A percentile compares a stretch with the other conserved stretches of the same genome.
Conservation (phyloP, 78 protist genomes). For the Reticulomyxa filosa region DNA sequence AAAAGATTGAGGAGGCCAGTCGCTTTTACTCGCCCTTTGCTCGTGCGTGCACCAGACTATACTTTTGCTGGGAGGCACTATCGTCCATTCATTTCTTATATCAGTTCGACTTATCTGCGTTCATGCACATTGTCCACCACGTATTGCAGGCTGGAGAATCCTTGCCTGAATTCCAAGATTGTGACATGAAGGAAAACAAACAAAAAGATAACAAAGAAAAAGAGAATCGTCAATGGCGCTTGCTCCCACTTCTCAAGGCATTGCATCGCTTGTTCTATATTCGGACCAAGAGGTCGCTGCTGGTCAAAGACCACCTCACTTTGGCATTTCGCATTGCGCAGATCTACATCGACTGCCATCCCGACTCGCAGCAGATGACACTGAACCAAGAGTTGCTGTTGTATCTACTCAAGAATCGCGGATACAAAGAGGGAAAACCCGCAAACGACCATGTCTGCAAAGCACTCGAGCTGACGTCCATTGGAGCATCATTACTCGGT, state of each 20-base stretch:
- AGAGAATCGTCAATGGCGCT: conserved; percentile 30
- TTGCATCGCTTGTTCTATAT: not conserved
- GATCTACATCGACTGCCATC: conserved; percentile 11
- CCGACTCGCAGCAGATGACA: not conserved
- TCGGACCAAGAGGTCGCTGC: not conserved
- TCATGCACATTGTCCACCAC: conserved; percentile 46
- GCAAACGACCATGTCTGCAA: no score
- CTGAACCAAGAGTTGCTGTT: conserved; percentile 14
- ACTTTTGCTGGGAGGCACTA: conserved; percentile 60
- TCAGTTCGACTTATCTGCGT: conserved; percentile 62
- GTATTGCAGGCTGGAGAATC: no score
- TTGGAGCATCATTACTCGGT: not conserved
- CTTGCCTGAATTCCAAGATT: no score
- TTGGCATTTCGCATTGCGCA: conserved; percentile 67
- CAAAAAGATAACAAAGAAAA: conserved; percentile 12
- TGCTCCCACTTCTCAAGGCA: not conserved
- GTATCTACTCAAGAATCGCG: conserved; percentile 23
- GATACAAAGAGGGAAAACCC: not conserved
- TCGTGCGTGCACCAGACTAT: conserved; percentile 33
- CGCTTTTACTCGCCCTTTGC: conserved; percentile 50
- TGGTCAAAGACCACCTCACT: conserved; percentile 45
- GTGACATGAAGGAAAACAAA: no score
- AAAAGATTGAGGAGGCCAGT: conserved; percentile 25
- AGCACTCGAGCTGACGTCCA: not conserved
- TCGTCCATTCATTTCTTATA: conserved; percentile 53